These are phyloP conservation scores for Helminthosporium solani DNA, from an alignment of 2,329 filamentous ascomycete genomes.

Conservation along the genomic window DNA sequence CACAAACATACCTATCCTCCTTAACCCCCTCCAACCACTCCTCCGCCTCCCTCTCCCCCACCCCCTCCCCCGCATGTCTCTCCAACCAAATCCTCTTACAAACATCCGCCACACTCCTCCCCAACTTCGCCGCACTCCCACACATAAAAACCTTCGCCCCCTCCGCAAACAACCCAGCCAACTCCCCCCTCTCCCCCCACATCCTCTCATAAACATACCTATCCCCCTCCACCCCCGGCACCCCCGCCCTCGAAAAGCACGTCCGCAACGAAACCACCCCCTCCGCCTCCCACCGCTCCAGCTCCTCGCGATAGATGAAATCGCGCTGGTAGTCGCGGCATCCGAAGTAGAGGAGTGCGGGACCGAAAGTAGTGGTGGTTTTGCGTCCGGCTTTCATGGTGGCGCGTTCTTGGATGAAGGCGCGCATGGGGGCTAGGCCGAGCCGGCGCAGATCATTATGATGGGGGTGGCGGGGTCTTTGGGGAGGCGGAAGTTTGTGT, in stretches of 20 bases:
- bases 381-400: constrained; percentile 17
- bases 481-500: no score
- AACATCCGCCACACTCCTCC: constrained; percentile 38
- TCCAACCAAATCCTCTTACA: constrained; percentile 21
- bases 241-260: constrained; percentile 63
- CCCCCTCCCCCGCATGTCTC: constrained; percentile 2
- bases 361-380: constrained; percentile 54
- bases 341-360: constrained; percentile 62
- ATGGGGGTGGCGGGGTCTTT: no score
- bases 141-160: constrained; percentile 62
- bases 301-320: constrained; percentile 59
- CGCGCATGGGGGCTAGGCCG: constrained; percentile 36
- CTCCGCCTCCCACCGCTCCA: constrained; percentile 57
- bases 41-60: constrained; percentile 11
- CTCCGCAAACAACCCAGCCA: constrained; percentile 44
- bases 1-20: constrained; percentile 18
- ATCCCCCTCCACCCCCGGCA: constrained; percentile 53
- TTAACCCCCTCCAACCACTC: constrained; percentile 15
- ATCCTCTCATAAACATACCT: constrained; percentile 53
- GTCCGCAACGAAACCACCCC: constrained; percentile 61
- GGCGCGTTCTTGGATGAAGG: constrained; percentile 36
- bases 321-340: constrained; percentile 58
- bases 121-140: constrained; percentile 53
- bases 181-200: constrained; percentile 47
- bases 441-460: no score